Evolutionary conservation across 768 basidiomycete species (phyloP).

Genomic region (Suillus alpinus): DNA sequence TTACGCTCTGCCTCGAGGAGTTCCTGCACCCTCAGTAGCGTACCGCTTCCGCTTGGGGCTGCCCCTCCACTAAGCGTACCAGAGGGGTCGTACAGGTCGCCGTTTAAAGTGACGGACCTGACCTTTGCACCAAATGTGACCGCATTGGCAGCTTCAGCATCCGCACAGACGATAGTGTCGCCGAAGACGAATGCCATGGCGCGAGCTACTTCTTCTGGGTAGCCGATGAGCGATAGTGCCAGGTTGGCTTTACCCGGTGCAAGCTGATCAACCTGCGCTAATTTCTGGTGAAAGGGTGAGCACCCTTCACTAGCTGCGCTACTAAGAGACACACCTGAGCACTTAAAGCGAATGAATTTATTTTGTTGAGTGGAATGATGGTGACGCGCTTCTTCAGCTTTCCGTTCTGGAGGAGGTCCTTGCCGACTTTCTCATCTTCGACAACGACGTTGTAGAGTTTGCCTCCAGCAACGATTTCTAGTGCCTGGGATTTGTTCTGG

Average conservation of each 20-base stretch:
- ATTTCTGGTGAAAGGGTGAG: slow-evolving; percentile 52
- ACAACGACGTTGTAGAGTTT: slow-evolving; percentile 94
- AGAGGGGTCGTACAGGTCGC: slow-evolving; percentile 95
- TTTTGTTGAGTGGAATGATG: slow-evolving; percentile 92
- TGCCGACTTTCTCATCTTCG: slow-evolving; percentile 85
- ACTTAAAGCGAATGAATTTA: slow-evolving; percentile 57
- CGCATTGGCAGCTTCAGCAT: slow-evolving; percentile 79
- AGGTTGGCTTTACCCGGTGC: slow-evolving; percentile 80
- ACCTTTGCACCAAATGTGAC: slow-evolving; percentile 78
- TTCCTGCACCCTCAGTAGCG: slow-evolving; percentile 82
- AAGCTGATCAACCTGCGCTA: slow-evolving; percentile 64
- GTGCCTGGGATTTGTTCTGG: slow-evolving; percentile 79
- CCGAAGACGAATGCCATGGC: slow-evolving; percentile 95
- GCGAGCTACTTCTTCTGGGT: slow-evolving; percentile 72
- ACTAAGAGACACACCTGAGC: slow-evolving; percentile 40
- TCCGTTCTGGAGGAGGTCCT: slow-evolving; percentile 76
- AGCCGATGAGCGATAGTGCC: slow-evolving; percentile 88
- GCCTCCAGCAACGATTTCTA: slow-evolving; percentile 89
- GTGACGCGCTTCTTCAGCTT: slow-evolving; percentile 85
- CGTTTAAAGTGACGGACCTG: slow-evolving; percentile 88
- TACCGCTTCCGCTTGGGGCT: slow-evolving; percentile 70
- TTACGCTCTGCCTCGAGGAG: slow-evolving; percentile 64
- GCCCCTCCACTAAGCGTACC: slow-evolving; percentile 93
- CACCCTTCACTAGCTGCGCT: neutral
- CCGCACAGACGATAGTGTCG: slow-evolving; percentile 88